These are phyloP conservation scores for Fusarium armeniacum DNA, from an alignment of 2,329 filamentous ascomycete genomes.

Conservation along the genomic window DNA sequence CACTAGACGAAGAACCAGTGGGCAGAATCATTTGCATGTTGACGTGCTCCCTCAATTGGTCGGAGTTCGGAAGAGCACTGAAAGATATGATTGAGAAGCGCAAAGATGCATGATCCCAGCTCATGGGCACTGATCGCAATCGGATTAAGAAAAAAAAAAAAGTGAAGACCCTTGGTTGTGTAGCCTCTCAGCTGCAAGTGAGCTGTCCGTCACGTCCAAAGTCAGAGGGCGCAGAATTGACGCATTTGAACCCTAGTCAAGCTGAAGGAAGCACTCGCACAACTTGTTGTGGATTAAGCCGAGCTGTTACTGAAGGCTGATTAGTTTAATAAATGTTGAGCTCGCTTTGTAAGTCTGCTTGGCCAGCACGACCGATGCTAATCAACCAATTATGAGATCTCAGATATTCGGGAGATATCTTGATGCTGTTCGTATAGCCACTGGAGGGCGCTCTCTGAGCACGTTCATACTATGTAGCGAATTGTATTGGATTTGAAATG, in stretches of 20 bases:
- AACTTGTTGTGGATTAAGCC: conserved; percentile 11
- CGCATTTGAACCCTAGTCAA: conserved; percentile 35
- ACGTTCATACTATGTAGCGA: not conserved
- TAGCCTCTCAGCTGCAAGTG: conserved; percentile 21
- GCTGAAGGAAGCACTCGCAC: conserved; percentile 41
- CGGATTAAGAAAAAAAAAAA: not conserved
- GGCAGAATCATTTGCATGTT: conserved; percentile 34
- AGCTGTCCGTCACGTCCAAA: conserved; percentile 20
- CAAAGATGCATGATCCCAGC: conserved; percentile 49
- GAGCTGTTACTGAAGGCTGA: conserved; percentile 16
- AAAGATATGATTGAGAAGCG: conserved; percentile 49
- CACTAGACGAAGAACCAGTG: conserved; percentile 35
- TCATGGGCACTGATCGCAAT: conserved; percentile 36
- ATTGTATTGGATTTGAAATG: not conserved
- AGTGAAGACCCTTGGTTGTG: conserved; percentile 28
- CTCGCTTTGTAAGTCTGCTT: conserved; percentile 1
- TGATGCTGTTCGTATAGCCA: not conserved
- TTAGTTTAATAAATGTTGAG: conserved; percentile 28
- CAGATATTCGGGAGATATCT: conserved; percentile 37
- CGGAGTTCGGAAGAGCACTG: conserved; percentile 36
- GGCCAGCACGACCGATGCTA: not conserved
- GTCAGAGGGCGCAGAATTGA: conserved; percentile 20
- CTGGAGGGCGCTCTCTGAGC: not conserved
- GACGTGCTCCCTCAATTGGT: conserved; percentile 41
- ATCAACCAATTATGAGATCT: not conserved